phyloP scores from a whole-genome alignment of 2,329 filamentous ascomycete species.

The Alternaria panax region DNA sequence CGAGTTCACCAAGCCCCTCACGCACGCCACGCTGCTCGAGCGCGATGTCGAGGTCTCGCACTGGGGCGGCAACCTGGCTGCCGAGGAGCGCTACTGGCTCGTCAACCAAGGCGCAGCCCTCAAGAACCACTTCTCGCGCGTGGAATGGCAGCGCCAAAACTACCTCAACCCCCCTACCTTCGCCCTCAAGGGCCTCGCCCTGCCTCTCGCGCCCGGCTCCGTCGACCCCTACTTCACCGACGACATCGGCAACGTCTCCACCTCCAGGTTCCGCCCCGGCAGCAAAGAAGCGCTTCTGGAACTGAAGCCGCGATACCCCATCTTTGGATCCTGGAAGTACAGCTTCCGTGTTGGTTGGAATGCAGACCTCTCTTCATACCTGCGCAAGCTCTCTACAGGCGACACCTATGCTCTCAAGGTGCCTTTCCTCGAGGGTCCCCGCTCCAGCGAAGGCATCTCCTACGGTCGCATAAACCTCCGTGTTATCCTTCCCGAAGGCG shows the following conservation, averaged over 20 bases:
- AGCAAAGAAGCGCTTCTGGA: slow-evolving; percentile 83
- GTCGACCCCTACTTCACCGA: slow-evolving; percentile 93
- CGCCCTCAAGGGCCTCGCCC: slow-evolving; percentile 81
- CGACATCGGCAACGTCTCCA: slow-evolving; percentile 96
- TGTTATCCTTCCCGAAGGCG: slow-evolving; percentile 89
- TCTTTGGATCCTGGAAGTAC: slow-evolving; percentile 98
- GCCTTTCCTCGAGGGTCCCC: slow-evolving; percentile 92
- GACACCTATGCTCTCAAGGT: slow-evolving; percentile 86
- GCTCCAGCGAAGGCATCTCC: slow-evolving; percentile 81
- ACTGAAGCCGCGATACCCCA: slow-evolving; percentile 91
- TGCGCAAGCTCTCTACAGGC: slow-evolving; percentile 69
- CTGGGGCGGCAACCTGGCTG: slow-evolving; percentile 96
- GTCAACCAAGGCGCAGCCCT: slow-evolving; percentile 82
- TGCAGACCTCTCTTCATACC: slow-evolving; percentile 76
- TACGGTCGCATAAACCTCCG: slow-evolving; percentile 83
- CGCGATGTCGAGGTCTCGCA: slow-evolving; percentile 95
- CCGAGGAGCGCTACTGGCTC: slow-evolving; percentile 91
- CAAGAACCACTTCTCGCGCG: slow-evolving; percentile 60
- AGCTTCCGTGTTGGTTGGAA: slow-evolving; percentile 98
- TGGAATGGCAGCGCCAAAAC: slow-evolving; percentile 56
- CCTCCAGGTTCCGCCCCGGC: slow-evolving; percentile 82
- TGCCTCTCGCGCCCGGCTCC: slow-evolving; percentile 81
- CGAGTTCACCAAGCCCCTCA: slow-evolving; percentile 92
- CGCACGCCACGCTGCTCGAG: slow-evolving; percentile 79
- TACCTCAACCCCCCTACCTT: slow-evolving; percentile 80